phyloP scores from a whole-genome alignment of 169 alveolate species.

The Eimeria maxima region DNA sequence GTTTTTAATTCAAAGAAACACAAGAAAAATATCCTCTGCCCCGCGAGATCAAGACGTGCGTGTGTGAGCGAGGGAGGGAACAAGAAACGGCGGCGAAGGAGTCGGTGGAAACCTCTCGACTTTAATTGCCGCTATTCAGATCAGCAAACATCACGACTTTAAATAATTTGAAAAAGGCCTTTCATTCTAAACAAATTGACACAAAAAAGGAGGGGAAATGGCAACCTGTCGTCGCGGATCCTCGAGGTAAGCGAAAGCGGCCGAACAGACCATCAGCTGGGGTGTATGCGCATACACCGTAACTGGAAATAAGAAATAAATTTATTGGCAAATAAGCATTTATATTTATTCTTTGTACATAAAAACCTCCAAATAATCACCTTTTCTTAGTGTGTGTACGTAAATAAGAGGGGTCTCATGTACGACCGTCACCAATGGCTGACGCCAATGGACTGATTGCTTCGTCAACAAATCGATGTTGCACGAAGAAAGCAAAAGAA shows the following conservation, averaged over 20 bases:
- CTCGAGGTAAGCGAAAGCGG: not conserved
- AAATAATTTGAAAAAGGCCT: not conserved
- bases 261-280: not conserved
- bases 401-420: too few species aligned
- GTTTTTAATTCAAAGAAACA: not conserved
- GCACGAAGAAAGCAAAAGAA: too few species aligned
- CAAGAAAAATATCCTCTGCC: not conserved
- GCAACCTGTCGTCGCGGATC: not conserved
- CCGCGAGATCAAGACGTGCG: not conserved
- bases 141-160: not conserved
- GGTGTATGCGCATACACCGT: not conserved
- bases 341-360: too few species aligned
- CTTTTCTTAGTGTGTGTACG: too few species aligned
- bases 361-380: too few species aligned
- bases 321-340: not conserved
- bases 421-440: too few species aligned
- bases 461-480: too few species aligned
- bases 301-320: not conserved
- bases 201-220: not conserved
- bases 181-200: not conserved
- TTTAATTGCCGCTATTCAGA: conserved; percentile 24
- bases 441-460: too few species aligned
- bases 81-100: not conserved
- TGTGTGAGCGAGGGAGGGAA: not conserved
- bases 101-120: not conserved